Evolutionary conservation across 1,139 yeast species (phyloP).

Genomic region (Scheffersomyces quercinus): DNA sequence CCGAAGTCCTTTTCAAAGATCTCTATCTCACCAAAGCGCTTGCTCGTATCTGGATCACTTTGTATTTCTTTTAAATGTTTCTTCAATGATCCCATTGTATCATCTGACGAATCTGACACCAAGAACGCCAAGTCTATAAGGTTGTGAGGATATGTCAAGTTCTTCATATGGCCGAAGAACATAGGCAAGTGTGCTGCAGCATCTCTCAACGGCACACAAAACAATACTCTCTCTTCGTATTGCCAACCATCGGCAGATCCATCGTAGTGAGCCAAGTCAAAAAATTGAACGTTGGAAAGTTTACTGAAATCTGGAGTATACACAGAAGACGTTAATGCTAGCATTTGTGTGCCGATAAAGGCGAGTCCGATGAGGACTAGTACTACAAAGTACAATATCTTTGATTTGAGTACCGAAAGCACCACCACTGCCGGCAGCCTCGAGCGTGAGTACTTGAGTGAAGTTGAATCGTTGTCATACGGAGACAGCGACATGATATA

Average conservation of each 20-base stretch:
- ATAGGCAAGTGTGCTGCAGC: conserved; percentile 64
- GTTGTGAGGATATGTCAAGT: conserved; percentile 58
- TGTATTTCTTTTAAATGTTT: conserved; percentile 46
- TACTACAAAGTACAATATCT: background rate
- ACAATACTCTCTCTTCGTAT: conserved; percentile 51
- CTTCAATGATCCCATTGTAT: conserved; percentile 52
- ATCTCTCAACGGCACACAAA: conserved; percentile 61
- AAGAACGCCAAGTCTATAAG: conserved; percentile 59
- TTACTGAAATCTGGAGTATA: conserved; percentile 22
- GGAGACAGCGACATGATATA: too few relatives aligned
- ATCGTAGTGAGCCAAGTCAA: conserved; percentile 45
- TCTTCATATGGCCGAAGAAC: conserved; percentile 59
- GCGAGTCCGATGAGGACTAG: background rate
- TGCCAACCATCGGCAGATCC: conserved; percentile 57
- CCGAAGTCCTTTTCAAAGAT: conserved; percentile 56
- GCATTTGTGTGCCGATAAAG: background rate
- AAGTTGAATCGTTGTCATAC: too few relatives aligned
- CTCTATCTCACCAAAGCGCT: conserved; percentile 58
- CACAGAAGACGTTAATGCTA: background rate
- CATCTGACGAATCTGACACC: conserved; percentile 59
- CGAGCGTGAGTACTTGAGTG: too few relatives aligned
- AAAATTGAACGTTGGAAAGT: conserved; percentile 34
- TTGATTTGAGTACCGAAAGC: background rate
- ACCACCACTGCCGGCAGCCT: too few relatives aligned
- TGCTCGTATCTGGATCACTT: conserved; percentile 36